Percentiles rank a stretch among this genome's conserved stretches.
phyloP scores from a whole-genome alignment of 345 rosid species.

The Eucalyptus cladocalyx region DNA sequence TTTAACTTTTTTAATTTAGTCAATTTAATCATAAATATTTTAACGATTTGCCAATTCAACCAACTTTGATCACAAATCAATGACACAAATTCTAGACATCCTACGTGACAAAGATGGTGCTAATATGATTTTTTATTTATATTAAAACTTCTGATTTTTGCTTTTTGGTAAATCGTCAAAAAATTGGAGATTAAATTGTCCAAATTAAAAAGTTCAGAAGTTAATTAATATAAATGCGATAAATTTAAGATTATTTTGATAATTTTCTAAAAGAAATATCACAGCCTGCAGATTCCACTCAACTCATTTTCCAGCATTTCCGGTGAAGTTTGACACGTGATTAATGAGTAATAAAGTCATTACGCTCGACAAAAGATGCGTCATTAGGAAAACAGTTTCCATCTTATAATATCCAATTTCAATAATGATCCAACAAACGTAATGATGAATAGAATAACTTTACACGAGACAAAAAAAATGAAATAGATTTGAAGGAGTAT shows the following conservation, averaged over 20 bases:
- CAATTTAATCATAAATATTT: neutral
- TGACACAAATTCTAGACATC: accelerated
- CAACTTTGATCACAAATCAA: neutral
- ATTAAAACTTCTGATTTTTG: no score
- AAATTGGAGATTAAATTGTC: neutral
- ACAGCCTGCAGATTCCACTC: neutral
- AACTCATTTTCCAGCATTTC: neutral
- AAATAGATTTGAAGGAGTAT: neutral
- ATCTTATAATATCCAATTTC: neutral
- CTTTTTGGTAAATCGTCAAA: neutral
- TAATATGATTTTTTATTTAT: no score
- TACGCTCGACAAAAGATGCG: neutral
- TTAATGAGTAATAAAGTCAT: neutral
- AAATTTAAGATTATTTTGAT: neutral
- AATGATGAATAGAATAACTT: neutral
- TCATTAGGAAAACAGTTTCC: neutral
- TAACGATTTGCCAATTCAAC: neutral
- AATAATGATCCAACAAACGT: neutral
- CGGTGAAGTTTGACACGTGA: neutral
- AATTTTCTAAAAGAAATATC: neutral
- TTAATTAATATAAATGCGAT: neutral
- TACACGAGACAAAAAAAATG: neutral
- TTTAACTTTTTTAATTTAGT: no score
- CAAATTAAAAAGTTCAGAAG: neutral
- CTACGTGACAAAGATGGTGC: accelerated